These are phyloP conservation scores for Sporothrix inflata DNA, from an alignment of 2,329 filamentous ascomycete species.

Conservation along the genomic window DNA sequence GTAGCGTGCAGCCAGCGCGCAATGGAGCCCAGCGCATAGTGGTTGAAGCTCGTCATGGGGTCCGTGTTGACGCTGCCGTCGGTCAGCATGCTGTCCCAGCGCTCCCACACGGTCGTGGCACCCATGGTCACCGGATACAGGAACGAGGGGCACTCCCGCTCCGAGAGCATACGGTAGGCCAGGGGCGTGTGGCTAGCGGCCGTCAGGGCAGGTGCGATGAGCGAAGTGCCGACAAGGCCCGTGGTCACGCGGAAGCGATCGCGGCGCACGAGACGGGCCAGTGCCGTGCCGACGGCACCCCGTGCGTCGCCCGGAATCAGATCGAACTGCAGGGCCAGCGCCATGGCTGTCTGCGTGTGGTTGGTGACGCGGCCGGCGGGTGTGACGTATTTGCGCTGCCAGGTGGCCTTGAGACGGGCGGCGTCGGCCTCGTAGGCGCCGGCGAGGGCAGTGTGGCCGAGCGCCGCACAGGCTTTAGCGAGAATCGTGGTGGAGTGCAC, in stretches of 20 bases:
- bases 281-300: not conserved
- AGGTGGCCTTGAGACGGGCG: slow-evolving; percentile 34
- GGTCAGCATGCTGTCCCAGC: slow-evolving; percentile 47
- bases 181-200: slow-evolving; percentile 33
- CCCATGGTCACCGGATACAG: slow-evolving; percentile 46
- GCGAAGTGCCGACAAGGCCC: slow-evolving; percentile 37
- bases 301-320: too few relatives aligned
- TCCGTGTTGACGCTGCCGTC: slow-evolving; percentile 45
- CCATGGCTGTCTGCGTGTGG: not conserved
- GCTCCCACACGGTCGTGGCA: slow-evolving; percentile 48
- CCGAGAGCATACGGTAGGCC: slow-evolving; percentile 42
- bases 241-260: slow-evolving; percentile 33
- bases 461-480: slow-evolving; percentile 35
- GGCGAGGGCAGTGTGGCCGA: slow-evolving; percentile 35
- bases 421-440: slow-evolving; percentile 35
- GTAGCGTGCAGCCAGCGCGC: slow-evolving; percentile 19
- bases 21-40: slow-evolving; percentile 45
- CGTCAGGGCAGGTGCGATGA: slow-evolving; percentile 32
- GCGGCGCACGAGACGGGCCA: not conserved
- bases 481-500: slow-evolving; percentile 42
- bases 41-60: slow-evolving; percentile 48
- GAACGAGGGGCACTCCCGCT: slow-evolving; percentile 40
- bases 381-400: slow-evolving; percentile 33
- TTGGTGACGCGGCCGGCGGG: not conserved
- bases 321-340: not conserved